Base-by-base conservation (phyloP, 768 basidiomycete genomes). In the Candolleomyces eurysporus region DNA sequence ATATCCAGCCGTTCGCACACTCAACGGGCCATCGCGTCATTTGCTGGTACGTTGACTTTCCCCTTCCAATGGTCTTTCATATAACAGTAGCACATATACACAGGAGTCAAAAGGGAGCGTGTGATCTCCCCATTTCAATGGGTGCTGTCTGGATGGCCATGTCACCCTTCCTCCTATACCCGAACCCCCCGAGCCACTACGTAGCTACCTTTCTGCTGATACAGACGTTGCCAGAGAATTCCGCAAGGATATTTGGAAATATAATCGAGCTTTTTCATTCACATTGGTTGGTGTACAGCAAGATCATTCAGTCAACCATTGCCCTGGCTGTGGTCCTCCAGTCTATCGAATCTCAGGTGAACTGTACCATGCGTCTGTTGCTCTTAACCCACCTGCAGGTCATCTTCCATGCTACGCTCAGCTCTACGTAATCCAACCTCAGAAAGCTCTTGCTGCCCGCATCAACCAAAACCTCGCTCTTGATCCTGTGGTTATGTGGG, bases 211-310 rank as follows among this genome's bases (percentile, higher is more conserved):
- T 4, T 64, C 63, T 31, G 45, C 52, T 1, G 40, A 62, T 22
- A 61, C 64, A 55, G 21, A 13, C 3, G 30, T 55, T 3, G 53
- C 68, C 3, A 57, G 52, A 6, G 58, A 72, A 21, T 78, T 78
- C 60, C 63, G 69, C 0, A 56, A 69, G 10, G 62, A 78, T 31
- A 77, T 79, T 10, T 71, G 73, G 19, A 69, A 70, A 58, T 78
- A 79, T 60, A 79, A 80, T 62, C 58, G 64, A 32, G 73, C 79
- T 2, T 66, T 80, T 52, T 72, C 76, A 5, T 80, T 79, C 62
- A 78, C 76, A 0, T 80, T 79, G 3, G 51, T 79, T 1, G 72
- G 72, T 13, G 75, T 74, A 10, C 62, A 65, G 1, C 59, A 74
- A 21, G 74, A 79, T 56, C 60, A 70, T 13, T 54, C 53, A 2